phyloP scores from a whole-genome alignment of 805 yeast genomes.

The Maudiozyma barnettii region DNA sequence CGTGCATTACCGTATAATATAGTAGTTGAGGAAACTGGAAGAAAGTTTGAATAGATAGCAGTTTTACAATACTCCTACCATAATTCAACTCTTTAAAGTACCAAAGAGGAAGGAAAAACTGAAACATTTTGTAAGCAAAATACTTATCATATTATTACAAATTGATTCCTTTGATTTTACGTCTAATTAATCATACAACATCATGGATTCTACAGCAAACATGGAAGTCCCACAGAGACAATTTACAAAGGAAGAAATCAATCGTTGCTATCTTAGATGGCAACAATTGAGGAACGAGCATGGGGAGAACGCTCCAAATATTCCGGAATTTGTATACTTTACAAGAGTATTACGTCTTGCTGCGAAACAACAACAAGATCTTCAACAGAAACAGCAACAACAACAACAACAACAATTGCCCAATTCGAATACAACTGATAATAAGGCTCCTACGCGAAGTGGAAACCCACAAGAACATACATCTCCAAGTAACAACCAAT shows the following conservation, averaged over 20 bases:
- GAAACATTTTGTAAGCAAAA: too few relatives aligned
- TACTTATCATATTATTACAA: too few relatives aligned
- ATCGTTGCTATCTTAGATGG: slow-evolving; percentile 31
- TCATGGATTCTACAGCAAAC: slow-evolving; percentile 6
- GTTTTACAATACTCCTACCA: too few relatives aligned
- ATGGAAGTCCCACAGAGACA: slow-evolving; percentile 26
- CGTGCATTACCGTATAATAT: too few relatives aligned
- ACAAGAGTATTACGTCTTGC: slow-evolving; percentile 29
- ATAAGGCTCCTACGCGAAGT: neutral
- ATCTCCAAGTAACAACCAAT: neutral
- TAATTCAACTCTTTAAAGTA: too few relatives aligned
- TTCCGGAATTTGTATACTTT: slow-evolving; percentile 29
- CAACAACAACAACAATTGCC: slow-evolving; percentile 1
- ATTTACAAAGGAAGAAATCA: slow-evolving; percentile 29
- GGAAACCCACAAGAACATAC: neutral
- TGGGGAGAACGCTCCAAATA: slow-evolving; percentile 28
- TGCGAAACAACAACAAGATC: slow-evolving; percentile 28
- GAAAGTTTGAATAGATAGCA: too few relatives aligned
- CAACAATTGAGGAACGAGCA: slow-evolving; percentile 30
- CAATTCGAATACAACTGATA: neutral
- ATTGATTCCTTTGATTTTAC: neutral
- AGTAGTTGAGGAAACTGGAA: too few relatives aligned
- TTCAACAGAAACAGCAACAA: slow-evolving; percentile 18
- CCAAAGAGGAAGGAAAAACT: too few relatives aligned
- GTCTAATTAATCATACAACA: neutral